Conservation (phyloP, 2,329 filamentous ascomycete species). For the Lachnellula subtilissima region DNA sequence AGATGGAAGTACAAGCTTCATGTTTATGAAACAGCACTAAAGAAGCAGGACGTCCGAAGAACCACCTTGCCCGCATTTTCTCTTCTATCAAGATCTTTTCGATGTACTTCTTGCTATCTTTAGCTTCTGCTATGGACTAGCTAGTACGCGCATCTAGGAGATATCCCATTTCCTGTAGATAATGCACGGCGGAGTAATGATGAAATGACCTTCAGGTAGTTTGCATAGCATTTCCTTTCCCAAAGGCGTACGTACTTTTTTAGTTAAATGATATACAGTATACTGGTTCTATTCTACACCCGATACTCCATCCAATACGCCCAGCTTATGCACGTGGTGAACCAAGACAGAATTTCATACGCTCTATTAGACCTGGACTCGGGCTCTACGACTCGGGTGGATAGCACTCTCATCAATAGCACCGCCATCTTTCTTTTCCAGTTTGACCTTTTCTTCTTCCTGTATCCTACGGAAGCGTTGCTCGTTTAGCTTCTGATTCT, state of each 20-base stretch:
- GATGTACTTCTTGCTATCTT: neutral
- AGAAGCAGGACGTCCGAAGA: neutral
- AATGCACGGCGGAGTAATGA: constrained; percentile 15
- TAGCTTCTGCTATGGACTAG: neutral
- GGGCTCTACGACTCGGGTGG: constrained; percentile 27
- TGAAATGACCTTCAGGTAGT: constrained; percentile 4
- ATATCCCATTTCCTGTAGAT: constrained; percentile 25
- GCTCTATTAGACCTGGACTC: constrained; percentile 12
- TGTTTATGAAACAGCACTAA: neutral
- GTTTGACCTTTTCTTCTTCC: constrained; percentile 26
- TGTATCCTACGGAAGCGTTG: constrained; percentile 30
- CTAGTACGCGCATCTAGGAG: constrained; percentile 12
- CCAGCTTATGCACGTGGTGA: neutral
- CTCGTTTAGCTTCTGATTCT: constrained; percentile 80
- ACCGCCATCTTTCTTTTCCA: constrained; percentile 15
- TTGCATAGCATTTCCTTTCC: constrained; percentile 5
- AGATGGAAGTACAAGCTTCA: constrained; percentile 17
- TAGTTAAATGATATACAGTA: neutral
- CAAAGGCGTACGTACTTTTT: neutral
- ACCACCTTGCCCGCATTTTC: constrained; percentile 6
- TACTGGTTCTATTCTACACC: neutral
- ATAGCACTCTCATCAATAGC: constrained; percentile 25
- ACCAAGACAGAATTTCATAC: constrained; percentile 1
- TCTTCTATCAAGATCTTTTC: constrained; percentile 7
- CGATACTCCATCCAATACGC: neutral